phyloP scores from a whole-genome alignment of 75 land plant species.

The Azolla pinnata region DNA sequence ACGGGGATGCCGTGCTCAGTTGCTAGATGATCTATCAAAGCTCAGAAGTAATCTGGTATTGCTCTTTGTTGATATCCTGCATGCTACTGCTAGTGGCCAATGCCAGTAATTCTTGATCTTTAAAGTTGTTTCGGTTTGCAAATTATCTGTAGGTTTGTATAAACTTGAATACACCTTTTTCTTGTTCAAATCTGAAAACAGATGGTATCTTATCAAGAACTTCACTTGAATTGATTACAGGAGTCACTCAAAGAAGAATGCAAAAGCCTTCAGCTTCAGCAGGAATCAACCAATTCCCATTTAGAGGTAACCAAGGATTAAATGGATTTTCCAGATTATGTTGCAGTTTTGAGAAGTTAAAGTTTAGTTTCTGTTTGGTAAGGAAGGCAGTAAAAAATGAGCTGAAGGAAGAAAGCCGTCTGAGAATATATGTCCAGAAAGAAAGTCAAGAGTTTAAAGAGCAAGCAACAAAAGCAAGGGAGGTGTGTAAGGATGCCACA shows the following conservation, averaged over 20 bases:
- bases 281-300: constrained; percentile 12
- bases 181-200: too few species aligned
- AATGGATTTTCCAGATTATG: background rate
- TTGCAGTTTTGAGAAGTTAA: too few species aligned
- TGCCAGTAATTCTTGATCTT: too few species aligned
- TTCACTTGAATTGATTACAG: constrained; percentile 12
- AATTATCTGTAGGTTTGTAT: too few species aligned
- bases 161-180: too few species aligned
- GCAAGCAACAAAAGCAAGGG: constrained; percentile 12
- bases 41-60: constrained; percentile 7
- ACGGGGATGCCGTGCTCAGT: background rate
- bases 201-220: too few species aligned
- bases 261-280: constrained; percentile 17
- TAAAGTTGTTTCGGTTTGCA: too few species aligned
- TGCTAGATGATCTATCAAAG: constrained; percentile 1
- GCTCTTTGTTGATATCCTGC: too few species aligned
- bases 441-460: constrained; percentile 19
- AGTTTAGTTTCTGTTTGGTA: too few species aligned
- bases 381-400: constrained; percentile 18
- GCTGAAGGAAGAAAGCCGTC: constrained; percentile 26
- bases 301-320: constrained; percentile 18
- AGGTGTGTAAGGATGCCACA: constrained; percentile 9
- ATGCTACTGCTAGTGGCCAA: background rate
- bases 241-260: constrained; percentile 13
- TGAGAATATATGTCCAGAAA: constrained; percentile 23